These are phyloP conservation scores for Medicago lupulina DNA, from an alignment of 306 rosid genomes.

Conservation along the genomic window DNA sequence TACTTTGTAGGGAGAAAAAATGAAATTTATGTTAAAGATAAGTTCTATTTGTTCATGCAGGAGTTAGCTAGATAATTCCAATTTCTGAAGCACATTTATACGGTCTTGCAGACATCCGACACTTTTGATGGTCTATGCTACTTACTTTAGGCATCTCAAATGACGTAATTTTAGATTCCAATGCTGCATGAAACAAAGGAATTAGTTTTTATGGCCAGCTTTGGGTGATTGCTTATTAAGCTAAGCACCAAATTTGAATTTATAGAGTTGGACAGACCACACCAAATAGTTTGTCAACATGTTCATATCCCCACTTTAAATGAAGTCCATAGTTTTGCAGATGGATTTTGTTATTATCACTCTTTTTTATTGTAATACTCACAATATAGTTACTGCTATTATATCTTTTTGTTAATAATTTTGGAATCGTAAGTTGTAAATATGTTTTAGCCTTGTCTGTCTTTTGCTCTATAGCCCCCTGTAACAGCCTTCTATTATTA, in stretches of 20 bases:
- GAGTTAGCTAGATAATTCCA: background rate
- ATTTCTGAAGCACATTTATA: background rate
- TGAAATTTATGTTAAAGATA: too few species aligned
- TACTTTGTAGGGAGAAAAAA: too few species aligned
- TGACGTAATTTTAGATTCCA: background rate
- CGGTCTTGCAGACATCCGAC: background rate
- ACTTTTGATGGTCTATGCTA: background rate
- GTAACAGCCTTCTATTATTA: background rate
- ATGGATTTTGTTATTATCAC: background rate
- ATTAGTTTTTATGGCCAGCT: background rate
- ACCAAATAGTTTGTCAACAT: background rate
- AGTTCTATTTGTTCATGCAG: too few species aligned
- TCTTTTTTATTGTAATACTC: background rate
- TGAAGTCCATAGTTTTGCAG: background rate
- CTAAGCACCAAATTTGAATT: conserved; percentile 2
- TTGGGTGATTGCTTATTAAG: background rate
- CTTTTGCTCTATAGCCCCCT: background rate
- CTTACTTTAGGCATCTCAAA: background rate
- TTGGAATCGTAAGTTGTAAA: background rate
- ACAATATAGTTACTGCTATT: background rate
- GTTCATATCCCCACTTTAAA: background rate
- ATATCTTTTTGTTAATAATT: background rate
- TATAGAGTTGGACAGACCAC: background rate
- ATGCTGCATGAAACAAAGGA: background rate
- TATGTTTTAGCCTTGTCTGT: background rate